Conservation (phyloP, 495 filamentous ascomycete genomes). For the Penicillium dipodomyicola region DNA sequence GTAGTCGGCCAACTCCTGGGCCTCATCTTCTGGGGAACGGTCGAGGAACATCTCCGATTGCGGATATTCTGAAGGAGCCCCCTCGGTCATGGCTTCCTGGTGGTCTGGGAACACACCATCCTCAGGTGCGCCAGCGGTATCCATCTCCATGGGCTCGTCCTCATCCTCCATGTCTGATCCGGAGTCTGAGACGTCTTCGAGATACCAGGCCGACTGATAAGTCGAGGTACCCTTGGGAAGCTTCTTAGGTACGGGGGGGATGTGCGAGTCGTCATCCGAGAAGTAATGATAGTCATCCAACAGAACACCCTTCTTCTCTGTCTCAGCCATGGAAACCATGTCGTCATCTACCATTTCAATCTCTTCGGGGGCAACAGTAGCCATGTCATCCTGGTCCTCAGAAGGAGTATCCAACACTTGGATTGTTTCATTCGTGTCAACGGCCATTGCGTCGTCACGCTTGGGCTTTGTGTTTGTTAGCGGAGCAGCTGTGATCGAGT, state of each 20-base stretch:
- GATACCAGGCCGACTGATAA: constrained; percentile 91
- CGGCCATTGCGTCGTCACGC: constrained; percentile 64
- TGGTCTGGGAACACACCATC: constrained; percentile 77
- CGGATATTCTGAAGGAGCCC: constrained; percentile 76
- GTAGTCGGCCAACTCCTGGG: constrained; percentile 72
- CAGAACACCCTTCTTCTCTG: constrained; percentile 72
- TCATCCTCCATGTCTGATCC: constrained; percentile 79
- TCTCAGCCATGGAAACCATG: constrained; percentile 54
- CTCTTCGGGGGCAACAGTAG: constrained; percentile 80
- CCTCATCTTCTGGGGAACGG: constrained; percentile 82
- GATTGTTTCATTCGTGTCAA: constrained; percentile 55
- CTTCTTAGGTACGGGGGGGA: constrained; percentile 62
- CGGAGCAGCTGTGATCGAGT: constrained; percentile 74
- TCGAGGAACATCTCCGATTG: constrained; percentile 91
- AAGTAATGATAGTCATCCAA: constrained; percentile 98
- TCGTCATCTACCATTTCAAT: constrained; percentile 71
- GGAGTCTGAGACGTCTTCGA: constrained; percentile 82
- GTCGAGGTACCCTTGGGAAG: constrained; percentile 87
- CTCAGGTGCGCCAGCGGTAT: constrained; percentile 57
- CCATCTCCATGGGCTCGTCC: constrained; percentile 49
- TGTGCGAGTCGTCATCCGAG: constrained; percentile 77
- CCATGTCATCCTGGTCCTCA: constrained; percentile 76
- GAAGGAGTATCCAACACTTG: constrained; percentile 65
- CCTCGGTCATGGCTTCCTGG: constrained; percentile 69
- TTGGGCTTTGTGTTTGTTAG: constrained; percentile 52